These are phyloP conservation scores for Aspergillus eucalypticola DNA, from an alignment of 2,329 filamentous ascomycete genomes.

Conservation along the genomic window DNA sequence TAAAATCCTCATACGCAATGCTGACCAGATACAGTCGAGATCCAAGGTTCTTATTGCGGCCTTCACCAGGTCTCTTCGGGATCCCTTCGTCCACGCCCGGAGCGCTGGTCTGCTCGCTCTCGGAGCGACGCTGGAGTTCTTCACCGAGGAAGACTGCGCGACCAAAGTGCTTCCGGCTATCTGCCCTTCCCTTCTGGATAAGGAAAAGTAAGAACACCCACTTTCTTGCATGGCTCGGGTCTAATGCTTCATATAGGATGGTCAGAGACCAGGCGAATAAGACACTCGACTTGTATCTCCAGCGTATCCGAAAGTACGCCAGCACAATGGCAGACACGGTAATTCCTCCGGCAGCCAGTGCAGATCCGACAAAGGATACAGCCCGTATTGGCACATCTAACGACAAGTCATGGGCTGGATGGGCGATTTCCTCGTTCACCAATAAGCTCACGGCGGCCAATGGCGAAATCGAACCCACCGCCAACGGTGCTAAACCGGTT, in stretches of 20 bases:
- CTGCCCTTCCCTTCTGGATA: slow-evolving; percentile 84
- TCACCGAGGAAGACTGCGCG: slow-evolving; percentile 87
- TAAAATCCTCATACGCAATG: neutral
- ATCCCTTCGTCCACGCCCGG: slow-evolving; percentile 91
- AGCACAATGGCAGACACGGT: slow-evolving; percentile 76
- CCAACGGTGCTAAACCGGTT: slow-evolving; percentile 48
- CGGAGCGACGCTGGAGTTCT: slow-evolving; percentile 79
- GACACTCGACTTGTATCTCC: slow-evolving; percentile 81
- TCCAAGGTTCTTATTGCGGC: slow-evolving; percentile 91
- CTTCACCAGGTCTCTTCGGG: slow-evolving; percentile 82
- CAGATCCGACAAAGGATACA: slow-evolving; percentile 48
- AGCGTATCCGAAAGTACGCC: slow-evolving; percentile 77
- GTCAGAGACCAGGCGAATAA: slow-evolving; percentile 90
- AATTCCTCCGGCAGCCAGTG: slow-evolving; percentile 64
- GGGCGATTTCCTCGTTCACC: slow-evolving; percentile 98
- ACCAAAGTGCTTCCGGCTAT: slow-evolving; percentile 78
- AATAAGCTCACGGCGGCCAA: slow-evolving; percentile 85
- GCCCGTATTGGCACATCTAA: slow-evolving; percentile 79
- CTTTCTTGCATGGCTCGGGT: neutral
- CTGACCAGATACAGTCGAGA: slow-evolving; percentile 59
- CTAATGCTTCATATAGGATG: slow-evolving; percentile 47
- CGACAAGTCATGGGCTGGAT: slow-evolving; percentile 80
- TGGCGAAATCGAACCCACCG: slow-evolving; percentile 75
- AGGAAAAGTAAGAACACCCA: slow-evolving; percentile 68
- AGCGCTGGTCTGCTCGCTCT: slow-evolving; percentile 87